phyloP scores from a whole-genome alignment of 2,329 filamentous ascomycete species.

The Cladorrhinum sp. region DNA sequence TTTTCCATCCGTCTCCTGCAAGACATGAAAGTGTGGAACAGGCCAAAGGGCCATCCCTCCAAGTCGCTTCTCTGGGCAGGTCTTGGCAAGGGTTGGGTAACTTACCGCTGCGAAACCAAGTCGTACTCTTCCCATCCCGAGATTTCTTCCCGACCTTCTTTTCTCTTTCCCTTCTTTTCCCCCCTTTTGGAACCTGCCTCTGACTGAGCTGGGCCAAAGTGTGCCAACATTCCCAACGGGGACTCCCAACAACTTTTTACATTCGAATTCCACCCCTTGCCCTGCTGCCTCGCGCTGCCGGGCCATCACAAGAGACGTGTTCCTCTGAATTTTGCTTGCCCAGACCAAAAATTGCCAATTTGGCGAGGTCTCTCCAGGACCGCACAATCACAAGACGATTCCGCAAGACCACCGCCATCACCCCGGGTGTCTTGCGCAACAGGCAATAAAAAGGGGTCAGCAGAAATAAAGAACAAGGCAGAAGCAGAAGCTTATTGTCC shows the following conservation, averaged over 20 bases:
- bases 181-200: constrained; percentile 13
- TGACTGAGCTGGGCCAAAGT: constrained; percentile 7
- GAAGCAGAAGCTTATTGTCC: neutral
- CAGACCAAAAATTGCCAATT: neutral
- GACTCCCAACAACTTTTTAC: constrained; percentile 15
- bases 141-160: constrained; percentile 24
- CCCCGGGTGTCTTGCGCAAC: neutral
- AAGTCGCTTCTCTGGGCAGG: constrained; percentile 21
- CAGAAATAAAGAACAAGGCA: neutral
- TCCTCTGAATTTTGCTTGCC: constrained; percentile 1
- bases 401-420: neutral
- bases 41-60: constrained; percentile 20
- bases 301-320: neutral
- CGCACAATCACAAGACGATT: neutral
- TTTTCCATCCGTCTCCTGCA: constrained; percentile 20
- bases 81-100: constrained; percentile 11
- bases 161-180: constrained; percentile 20
- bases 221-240: constrained; percentile 17
- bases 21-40: constrained; percentile 25
- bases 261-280: neutral
- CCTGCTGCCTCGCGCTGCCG: neutral
- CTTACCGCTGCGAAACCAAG: constrained; percentile 15
- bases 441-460: neutral
- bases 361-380: neutral
- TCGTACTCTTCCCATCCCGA: constrained; percentile 27